These are phyloP conservation scores for Didymella sp. DNA, from an alignment of 2,329 filamentous ascomycete genomes.

Conservation along the genomic window DNA sequence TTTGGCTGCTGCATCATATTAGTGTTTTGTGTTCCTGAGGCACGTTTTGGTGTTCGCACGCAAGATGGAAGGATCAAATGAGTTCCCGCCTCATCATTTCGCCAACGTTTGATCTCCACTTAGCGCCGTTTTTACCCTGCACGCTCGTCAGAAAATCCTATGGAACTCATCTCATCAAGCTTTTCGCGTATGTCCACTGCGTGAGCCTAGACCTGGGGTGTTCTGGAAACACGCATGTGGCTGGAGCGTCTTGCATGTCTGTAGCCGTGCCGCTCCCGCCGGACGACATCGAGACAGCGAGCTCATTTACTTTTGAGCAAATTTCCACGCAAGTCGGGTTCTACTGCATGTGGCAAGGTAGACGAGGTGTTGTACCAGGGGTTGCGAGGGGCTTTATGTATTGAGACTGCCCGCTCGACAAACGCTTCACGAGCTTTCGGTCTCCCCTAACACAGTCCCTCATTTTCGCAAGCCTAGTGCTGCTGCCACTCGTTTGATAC, in stretches of 20 bases:
- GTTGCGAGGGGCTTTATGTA: constrained; percentile 23
- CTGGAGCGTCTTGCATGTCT: constrained; percentile 17
- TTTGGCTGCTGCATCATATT: constrained; percentile 5
- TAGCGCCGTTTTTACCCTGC: constrained; percentile 28
- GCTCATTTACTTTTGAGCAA: constrained; percentile 31
- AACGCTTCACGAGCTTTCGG: constrained; percentile 18
- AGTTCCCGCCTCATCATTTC: constrained; percentile 38
- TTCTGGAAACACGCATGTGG: constrained; percentile 7
- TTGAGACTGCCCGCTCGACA: constrained; percentile 21
- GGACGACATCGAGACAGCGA: constrained; percentile 8
- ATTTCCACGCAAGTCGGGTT: constrained; percentile 30
- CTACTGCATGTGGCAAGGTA: constrained; percentile 19
- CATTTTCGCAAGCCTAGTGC: constrained; percentile 39
- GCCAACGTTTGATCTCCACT: constrained; percentile 43
- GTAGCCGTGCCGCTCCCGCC: constrained; percentile 19
- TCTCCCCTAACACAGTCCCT: constrained; percentile 24
- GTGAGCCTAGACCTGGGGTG: constrained; percentile 22
- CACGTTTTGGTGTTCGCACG: constrained; percentile 11
- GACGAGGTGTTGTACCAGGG: constrained; percentile 25
- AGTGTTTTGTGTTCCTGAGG: constrained; percentile 2
- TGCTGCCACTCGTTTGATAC: constrained; percentile 38
- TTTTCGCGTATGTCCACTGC: constrained; percentile 16
- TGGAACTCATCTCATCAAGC: constrained; percentile 26
- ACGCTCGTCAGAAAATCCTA: constrained; percentile 24
- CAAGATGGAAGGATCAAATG: constrained; percentile 16